Base-by-base conservation (phyloP, 1,139 yeast species). In the Wickerhamomyces sp. region DNA sequence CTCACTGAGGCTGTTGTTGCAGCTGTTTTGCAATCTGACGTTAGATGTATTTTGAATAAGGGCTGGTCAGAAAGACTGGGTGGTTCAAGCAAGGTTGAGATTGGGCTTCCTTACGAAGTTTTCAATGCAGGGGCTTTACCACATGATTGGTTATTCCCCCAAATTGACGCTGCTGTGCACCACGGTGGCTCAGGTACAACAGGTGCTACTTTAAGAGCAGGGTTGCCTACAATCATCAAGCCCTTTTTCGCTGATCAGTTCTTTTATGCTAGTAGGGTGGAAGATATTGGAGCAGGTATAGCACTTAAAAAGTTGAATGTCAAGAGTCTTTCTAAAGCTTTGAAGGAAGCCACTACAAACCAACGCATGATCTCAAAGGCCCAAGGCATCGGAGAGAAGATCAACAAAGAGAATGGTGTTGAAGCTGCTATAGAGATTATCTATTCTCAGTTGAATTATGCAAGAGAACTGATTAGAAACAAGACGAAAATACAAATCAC, bases 131-230 rank as follows among this genome's bases (percentile, higher is more conserved):
- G 92, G 5, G 60, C 81, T 12, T 70, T 87, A 17, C 96, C 97
- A 1, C 98, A 90, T 59, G 96, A 89, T 60, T 92, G 97, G 97
- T 66, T 90, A 33, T 90, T 90, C 61, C 85, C 92, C 0, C 78
- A 76, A 47, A 69, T 92, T 32, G 96, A 90, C 62, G 97, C 92
- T 0, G 96, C 95, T 1, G 96, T 90, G 5, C 98, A 90, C 56
- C 98, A 90, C 60, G 98, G 98, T 28, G 98, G 98, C 0, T 84
- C 96, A 0, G 98, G 98, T 2, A 88, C 97, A 0, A 89, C 97
- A 0, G 98, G 98, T 10, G 96, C 97, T 0, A 75, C 94, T 3
- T 60, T 90, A 41, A 66, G 92, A 45, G 85, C 88, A 9, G 98
- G 97, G 0, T 59, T 85, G 25, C 97, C 97, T 0, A 87, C 96